Conservation (phyloP, 2,329 filamentous ascomycete genomes). For the Cladophialophora immunda region DNA sequence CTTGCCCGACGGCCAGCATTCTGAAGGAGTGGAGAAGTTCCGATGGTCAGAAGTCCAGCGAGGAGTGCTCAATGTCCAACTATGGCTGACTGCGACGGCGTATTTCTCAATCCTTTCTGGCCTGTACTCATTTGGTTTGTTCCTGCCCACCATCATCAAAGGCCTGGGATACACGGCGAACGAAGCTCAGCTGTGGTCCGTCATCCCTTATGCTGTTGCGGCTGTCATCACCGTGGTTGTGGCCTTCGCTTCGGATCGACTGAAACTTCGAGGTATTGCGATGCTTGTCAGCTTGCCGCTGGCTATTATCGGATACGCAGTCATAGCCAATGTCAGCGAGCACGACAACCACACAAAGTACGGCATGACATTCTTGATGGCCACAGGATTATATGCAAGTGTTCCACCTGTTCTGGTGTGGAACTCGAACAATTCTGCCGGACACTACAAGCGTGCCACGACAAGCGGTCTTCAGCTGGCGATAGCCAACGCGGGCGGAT, state of each 20-base stretch:
- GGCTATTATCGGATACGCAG: slow-evolving; percentile 71
- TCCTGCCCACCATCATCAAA: slow-evolving; percentile 80
- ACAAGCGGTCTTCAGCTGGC: slow-evolving; percentile 66
- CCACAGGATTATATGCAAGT: slow-evolving; percentile 69
- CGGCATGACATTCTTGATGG: slow-evolving; percentile 74
- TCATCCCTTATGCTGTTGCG: slow-evolving; percentile 78
- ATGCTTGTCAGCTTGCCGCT: slow-evolving; percentile 71
- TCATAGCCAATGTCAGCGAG: slow-evolving; percentile 65
- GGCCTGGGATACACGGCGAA: slow-evolving; percentile 67
- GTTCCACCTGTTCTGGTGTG: slow-evolving; percentile 71
- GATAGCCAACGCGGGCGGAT: slow-evolving; percentile 73
- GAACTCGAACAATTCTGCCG: slow-evolving; percentile 73
- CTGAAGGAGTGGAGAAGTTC: slow-evolving; percentile 71
- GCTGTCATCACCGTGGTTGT: slow-evolving; percentile 73
- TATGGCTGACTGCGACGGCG: slow-evolving; percentile 83
- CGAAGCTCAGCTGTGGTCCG: slow-evolving; percentile 74
- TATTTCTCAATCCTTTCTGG: slow-evolving; percentile 83
- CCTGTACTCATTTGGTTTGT: slow-evolving; percentile 78
- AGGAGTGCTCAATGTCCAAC: slow-evolving; percentile 70
- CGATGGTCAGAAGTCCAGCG: slow-evolving; percentile 75
- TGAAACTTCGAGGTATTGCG: slow-evolving; percentile 69
- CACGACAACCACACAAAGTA: slow-evolving; percentile 62
- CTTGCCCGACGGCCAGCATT: slow-evolving; percentile 55
- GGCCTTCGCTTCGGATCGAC: slow-evolving; percentile 79
- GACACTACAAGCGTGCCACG: slow-evolving; percentile 75